phyloP scores from a whole-genome alignment of 2,329 filamentous ascomycete genomes.

The Talaromyces sp. region DNA sequence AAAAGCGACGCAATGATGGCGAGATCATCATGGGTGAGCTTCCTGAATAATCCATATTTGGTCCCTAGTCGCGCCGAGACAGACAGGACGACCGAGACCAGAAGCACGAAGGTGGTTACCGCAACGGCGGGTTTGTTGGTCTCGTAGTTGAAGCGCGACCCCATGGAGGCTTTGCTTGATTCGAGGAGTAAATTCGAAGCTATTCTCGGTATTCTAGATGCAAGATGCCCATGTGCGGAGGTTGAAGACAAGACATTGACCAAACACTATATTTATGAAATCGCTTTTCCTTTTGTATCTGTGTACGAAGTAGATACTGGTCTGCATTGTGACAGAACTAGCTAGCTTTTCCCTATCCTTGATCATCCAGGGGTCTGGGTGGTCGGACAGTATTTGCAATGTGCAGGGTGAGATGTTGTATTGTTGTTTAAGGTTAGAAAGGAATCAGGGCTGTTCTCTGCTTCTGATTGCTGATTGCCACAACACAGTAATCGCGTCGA shows the following conservation, averaged over 20 bases:
- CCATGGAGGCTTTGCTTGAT: slow-evolving; percentile 11
- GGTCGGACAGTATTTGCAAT: slow-evolving; percentile 1
- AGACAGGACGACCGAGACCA: slow-evolving; percentile 16
- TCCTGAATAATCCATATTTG: slow-evolving; percentile 17
- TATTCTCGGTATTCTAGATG: slow-evolving; percentile 5
- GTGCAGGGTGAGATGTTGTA: not conserved
- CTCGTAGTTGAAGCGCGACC: slow-evolving; percentile 17
- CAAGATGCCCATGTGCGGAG: slow-evolving; percentile 1
- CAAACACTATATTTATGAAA: slow-evolving; percentile 2
- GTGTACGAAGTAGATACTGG: slow-evolving; percentile 4
- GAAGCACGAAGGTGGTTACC: slow-evolving; percentile 17
- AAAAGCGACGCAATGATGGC: slow-evolving; percentile 16
- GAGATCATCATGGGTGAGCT: slow-evolving; percentile 17
- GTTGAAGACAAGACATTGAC: slow-evolving; percentile 5
- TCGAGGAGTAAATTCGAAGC: not conserved
- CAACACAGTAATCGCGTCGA: not conserved
- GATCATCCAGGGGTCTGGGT: not conserved
- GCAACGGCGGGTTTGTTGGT: slow-evolving; percentile 18
- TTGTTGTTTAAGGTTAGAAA: slow-evolving; percentile 3
- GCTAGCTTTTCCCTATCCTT: too few relatives aligned
- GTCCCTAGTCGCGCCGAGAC: slow-evolving; percentile 18
- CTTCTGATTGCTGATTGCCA: not conserved
- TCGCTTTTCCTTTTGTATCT: slow-evolving; percentile 2
- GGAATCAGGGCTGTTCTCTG: not conserved
- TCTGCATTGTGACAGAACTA: slow-evolving; percentile 1